Evolutionary conservation across 345 rosid species (phyloP).

Genomic region (Geranium rotundifolium): DNA sequence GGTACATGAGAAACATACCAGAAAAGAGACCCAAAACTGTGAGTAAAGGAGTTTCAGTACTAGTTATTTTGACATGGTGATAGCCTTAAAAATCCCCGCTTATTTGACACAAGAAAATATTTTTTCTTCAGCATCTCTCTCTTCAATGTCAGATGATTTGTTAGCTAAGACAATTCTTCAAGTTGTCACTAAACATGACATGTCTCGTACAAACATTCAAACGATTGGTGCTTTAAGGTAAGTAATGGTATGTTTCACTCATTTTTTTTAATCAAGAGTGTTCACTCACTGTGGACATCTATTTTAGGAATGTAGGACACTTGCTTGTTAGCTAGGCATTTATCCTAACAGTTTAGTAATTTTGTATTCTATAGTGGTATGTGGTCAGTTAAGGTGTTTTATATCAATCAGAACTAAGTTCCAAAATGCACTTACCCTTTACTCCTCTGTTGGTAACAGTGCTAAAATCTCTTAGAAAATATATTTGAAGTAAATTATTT

Average conservation of each 20-base stretch:
- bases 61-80: not conserved
- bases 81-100: no score
- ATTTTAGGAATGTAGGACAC: no score
- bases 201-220: conserved; percentile 94
- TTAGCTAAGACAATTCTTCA: conserved; percentile 68
- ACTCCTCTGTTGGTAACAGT: not conserved
- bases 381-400: not conserved
- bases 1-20: no score
- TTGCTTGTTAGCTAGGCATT: not conserved
- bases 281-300: no score
- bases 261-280: no score
- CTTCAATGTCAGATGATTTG: conserved; percentile 91
- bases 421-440: not conserved
- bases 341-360: not conserved
- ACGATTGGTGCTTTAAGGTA: conserved; percentile 98
- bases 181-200: conserved; percentile 72
- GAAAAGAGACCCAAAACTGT: no score
- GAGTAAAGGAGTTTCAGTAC: no score
- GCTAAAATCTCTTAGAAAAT: not conserved
- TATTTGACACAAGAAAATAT: conserved; percentile 10
- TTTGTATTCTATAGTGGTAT: not conserved
- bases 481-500: no score
- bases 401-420: not conserved
- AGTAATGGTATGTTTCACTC: not conserved
- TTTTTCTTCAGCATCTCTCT: conserved; percentile 76